Percentiles rank a stretch among this genome's conserved stretches.
phyloP scores from a whole-genome alignment of 352 stramenopile species.

The Globisporangium nunn region DNA sequence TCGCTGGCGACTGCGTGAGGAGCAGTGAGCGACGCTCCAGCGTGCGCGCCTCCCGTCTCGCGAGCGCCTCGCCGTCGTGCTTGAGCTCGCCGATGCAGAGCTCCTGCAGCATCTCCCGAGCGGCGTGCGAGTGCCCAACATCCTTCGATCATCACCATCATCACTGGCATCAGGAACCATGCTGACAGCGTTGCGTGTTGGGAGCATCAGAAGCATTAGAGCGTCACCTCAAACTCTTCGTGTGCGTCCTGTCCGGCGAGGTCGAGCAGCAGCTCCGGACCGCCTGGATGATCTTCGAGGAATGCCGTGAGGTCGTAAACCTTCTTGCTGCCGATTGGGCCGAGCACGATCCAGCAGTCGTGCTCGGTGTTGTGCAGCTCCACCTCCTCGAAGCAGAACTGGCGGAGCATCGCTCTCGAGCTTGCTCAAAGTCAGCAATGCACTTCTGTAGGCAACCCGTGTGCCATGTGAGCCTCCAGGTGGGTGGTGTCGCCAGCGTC shows the following conservation, averaged over 20 bases:
- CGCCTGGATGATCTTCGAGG: conserved; percentile 92
- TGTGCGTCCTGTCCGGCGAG: conserved; percentile 77
- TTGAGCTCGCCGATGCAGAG: conserved; percentile 82
- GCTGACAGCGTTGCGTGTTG: background rate
- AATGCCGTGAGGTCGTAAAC: conserved; percentile 95
- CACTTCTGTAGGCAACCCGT: no score
- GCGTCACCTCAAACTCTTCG: conserved; percentile 53
- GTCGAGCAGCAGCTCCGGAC: conserved; percentile 89
- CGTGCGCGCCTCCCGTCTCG: conserved; percentile 11
- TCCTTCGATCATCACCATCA: conserved; percentile 34
- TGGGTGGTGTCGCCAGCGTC: no score
- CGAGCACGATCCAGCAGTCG: conserved; percentile 50
- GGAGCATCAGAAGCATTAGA: background rate
- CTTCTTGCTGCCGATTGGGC: conserved; percentile 38
- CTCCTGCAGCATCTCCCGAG: conserved; percentile 82
- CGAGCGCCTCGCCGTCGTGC: conserved; percentile 14
- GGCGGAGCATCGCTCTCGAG: conserved; percentile 1
- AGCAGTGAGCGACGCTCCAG: conserved; percentile 23
- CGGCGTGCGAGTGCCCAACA: conserved; percentile 89
- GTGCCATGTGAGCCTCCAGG: no score
- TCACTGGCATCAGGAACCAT: background rate
- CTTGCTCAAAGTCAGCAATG: no score
- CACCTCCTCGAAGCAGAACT: conserved; percentile 87
- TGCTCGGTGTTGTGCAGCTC: conserved; percentile 35
- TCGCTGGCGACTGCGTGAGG: conserved; percentile 12